Conservation (phyloP, 192 early-diverging fungal genomes). For the Chytriomyces sp. region DNA sequence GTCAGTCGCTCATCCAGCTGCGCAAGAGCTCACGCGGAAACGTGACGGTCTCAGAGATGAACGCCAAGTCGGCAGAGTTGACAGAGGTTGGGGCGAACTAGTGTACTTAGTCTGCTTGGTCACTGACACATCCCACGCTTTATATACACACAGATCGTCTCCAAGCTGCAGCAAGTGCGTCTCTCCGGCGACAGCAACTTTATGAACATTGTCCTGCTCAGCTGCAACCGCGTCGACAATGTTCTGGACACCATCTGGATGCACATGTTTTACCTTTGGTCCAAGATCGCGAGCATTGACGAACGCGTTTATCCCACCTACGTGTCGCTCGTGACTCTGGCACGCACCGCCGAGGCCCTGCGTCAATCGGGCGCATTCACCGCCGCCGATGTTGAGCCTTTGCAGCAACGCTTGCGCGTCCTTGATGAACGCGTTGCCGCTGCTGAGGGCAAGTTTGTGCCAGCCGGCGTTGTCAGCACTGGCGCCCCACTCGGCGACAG, state of each 20-base stretch:
- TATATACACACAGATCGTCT: background rate
- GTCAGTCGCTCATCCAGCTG: slow-evolving; percentile 24
- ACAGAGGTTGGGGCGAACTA: background rate
- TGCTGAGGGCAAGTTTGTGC: slow-evolving; percentile 27
- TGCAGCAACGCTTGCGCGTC: slow-evolving; percentile 25
- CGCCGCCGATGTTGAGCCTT: slow-evolving; percentile 17
- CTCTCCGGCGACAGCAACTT: background rate
- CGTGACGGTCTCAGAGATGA: slow-evolving; percentile 33
- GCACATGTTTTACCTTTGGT: slow-evolving; percentile 34
- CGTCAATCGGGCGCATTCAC: slow-evolving; percentile 29
- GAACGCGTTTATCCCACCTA: slow-evolving; percentile 33
- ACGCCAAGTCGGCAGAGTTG: slow-evolving; percentile 35
- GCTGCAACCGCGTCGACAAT: slow-evolving; percentile 32
- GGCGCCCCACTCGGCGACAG: slow-evolving; percentile 4
- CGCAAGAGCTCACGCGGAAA: slow-evolving; percentile 25
- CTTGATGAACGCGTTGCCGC: slow-evolving; percentile 26
- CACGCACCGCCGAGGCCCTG: slow-evolving; percentile 32
- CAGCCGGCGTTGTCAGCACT: background rate
- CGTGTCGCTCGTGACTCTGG: slow-evolving; percentile 34
- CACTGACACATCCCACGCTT: background rate
- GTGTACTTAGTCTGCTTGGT: too few species aligned
- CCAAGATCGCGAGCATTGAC: slow-evolving; percentile 20
- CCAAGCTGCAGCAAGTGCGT: background rate
- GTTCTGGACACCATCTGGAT: slow-evolving; percentile 39
- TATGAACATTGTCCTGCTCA: background rate